Evolutionary conservation across 495 filamentous ascomycete species (phyloP), one percentile per base, ranked within the genome.

Genomic region (Xylaria bambusicola): DNA sequence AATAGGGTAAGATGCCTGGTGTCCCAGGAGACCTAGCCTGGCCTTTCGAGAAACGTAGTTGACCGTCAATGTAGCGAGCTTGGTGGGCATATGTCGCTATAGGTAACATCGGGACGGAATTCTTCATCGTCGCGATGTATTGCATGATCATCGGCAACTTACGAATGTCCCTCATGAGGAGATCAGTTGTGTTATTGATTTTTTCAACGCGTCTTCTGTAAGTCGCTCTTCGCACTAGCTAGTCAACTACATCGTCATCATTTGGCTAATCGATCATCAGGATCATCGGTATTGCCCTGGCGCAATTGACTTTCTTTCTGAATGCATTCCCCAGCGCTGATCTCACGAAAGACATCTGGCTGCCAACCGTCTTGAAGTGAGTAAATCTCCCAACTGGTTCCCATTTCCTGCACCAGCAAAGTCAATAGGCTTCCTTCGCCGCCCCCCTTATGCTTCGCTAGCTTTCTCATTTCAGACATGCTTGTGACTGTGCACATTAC

Each of bases 31-130:
- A 3, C 21, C 40, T 33, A 24, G 12, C 27, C 33, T 35, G 15
- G 8, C 27, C 23, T 58, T 23, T 9, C 40, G 6, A 21, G 9
- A 18, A 29, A 1, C 15, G 17, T 21, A 12, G 31, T 61, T 70
- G 26, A 62, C 23, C 3, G 9, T 15, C n/a, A 21, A 15, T 13
- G 13, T 7, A 72, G 73, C 52, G 38, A 41, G 63, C 71, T 1
- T 80, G 75, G 71, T 75, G 74, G 69, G 67, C 68, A 17, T 78
- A 71, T 47, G 66, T 78, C 10, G 65, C 65, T 9, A 50, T 69
- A 9, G 60, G 70, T 10, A 79, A 77, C 35, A 71, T 79, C 7
- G 26, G 74, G 18, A 72, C 71, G 2, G 75, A 80, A 31, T 36
- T 52, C 9, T 71, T 56, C 1, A 67, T 79, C 26, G 61, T 79